phyloP scores from a whole-genome alignment of 1,284 basidiomycete species.

The Pterula multifida region DNA sequence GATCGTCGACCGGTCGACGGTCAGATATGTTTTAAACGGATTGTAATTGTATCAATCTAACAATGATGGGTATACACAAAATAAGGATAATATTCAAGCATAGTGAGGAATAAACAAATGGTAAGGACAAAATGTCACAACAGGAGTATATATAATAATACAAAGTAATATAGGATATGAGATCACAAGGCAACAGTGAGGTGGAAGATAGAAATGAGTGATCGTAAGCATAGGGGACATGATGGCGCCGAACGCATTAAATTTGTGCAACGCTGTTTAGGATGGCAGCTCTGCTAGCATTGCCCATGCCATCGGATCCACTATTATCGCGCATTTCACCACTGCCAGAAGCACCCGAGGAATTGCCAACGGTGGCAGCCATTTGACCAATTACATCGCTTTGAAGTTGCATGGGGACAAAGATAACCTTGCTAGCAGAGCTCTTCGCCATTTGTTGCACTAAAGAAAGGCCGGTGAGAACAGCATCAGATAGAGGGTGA shows the following conservation, averaged over 20 bases:
- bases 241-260: neutral
- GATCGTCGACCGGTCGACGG: neutral
- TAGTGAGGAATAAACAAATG: neutral
- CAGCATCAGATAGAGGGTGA: neutral
- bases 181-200: neutral
- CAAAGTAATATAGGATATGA: neutral
- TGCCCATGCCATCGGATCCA: neutral
- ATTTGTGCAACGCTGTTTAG: neutral
- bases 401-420: slow-evolving; percentile 88
- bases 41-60: neutral
- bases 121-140: neutral
- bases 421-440: slow-evolving; percentile 78
- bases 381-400: slow-evolving; percentile 52
- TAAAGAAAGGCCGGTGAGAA: slow-evolving; percentile 10
- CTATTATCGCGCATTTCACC: slow-evolving; percentile 4
- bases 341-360: slow-evolving; percentile 5
- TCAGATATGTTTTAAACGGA: neutral
- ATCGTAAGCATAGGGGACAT: neutral
- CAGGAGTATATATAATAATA: neutral
- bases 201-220: neutral
- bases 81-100: neutral
- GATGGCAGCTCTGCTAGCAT: neutral
- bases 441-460: slow-evolving; percentile 63
- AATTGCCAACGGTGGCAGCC: slow-evolving; percentile 9
- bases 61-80: neutral